Evolutionary conservation across 768 basidiomycete genomes (phyloP).

Genomic region (Sporobolomyces pararoseus): DNA sequence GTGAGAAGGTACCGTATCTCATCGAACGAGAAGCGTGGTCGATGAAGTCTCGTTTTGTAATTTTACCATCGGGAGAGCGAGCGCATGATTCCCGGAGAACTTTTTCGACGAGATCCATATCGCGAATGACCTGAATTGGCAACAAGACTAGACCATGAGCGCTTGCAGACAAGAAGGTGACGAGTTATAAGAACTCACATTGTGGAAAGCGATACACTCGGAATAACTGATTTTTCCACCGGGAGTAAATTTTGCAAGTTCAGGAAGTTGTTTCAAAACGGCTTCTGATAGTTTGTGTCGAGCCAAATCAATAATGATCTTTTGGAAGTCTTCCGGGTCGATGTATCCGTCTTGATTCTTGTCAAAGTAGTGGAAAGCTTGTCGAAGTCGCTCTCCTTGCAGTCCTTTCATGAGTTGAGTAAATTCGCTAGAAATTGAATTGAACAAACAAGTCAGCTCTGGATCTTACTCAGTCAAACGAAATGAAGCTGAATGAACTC

Average conservation of each 20-base stretch:
- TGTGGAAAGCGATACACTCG: constrained; percentile 94
- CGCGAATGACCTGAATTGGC: constrained; percentile 53
- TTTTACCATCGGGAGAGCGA: constrained; percentile 89
- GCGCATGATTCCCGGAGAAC: constrained; percentile 68
- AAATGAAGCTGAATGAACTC: constrained; percentile 7
- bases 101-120: constrained; percentile 97
- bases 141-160: too few relatives aligned
- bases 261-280: constrained; percentile 86
- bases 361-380: constrained; percentile 91
- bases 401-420: constrained; percentile 98
- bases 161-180: not conserved
- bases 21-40: constrained; percentile 79
- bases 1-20: constrained; percentile 90
- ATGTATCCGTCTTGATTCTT: constrained; percentile 87
- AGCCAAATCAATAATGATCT: constrained; percentile 86
- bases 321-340: constrained; percentile 85
- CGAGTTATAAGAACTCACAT: constrained; percentile 59
- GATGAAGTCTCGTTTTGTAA: constrained; percentile 85
- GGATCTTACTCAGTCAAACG: too few relatives aligned
- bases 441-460: too few relatives aligned
- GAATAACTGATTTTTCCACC: constrained; percentile 91
- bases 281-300: constrained; percentile 95
- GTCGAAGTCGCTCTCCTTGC: constrained; percentile 93
- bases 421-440: too few relatives aligned
- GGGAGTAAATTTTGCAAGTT: constrained; percentile 80